Conservation (phyloP, 2,329 filamentous ascomycete genomes). For the Scytalidium sp. region DNA sequence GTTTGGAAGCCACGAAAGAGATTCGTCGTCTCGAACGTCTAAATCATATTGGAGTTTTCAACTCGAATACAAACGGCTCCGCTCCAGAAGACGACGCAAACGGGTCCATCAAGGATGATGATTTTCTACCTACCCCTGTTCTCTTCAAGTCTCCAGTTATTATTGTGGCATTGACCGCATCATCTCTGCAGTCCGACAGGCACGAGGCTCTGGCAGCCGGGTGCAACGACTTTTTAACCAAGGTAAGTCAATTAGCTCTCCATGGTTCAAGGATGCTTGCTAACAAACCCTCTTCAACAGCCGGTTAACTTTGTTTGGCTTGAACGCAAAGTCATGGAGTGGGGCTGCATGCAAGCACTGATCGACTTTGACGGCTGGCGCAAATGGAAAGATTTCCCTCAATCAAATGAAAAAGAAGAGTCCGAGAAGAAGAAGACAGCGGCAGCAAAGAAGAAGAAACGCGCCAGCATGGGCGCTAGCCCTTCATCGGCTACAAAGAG, state of each 20-base stretch:
- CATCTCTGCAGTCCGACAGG: conserved; percentile 89
- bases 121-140: conserved; percentile 63
- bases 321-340: conserved; percentile 96
- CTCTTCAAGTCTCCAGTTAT: conserved; percentile 97
- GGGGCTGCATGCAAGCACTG: conserved; percentile 98
- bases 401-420: conserved; percentile 42
- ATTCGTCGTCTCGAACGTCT: conserved; percentile 85
- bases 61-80: conserved; percentile 58
- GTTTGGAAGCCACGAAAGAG: conserved; percentile 90
- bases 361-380: conserved; percentile 99
- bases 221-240: conserved; percentile 97
- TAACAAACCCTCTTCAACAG: conserved; percentile 40
- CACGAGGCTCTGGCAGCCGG: conserved; percentile 93
- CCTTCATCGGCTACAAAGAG: neutral
- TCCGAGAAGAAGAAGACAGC: conserved; percentile 36
- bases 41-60: conserved; percentile 91
- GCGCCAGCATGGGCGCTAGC: neutral
- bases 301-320: conserved; percentile 98
- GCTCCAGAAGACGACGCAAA: conserved; percentile 40
- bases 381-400: conserved; percentile 85
- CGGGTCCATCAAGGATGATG: conserved; percentile 55
- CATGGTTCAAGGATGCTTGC: conserved; percentile 6
- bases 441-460: conserved; percentile 29
- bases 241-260: conserved; percentile 54
- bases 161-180: conserved; percentile 94